Conservation (phyloP, 2,329 filamentous ascomycete species). For the Trichocomaceae sp. region DNA sequence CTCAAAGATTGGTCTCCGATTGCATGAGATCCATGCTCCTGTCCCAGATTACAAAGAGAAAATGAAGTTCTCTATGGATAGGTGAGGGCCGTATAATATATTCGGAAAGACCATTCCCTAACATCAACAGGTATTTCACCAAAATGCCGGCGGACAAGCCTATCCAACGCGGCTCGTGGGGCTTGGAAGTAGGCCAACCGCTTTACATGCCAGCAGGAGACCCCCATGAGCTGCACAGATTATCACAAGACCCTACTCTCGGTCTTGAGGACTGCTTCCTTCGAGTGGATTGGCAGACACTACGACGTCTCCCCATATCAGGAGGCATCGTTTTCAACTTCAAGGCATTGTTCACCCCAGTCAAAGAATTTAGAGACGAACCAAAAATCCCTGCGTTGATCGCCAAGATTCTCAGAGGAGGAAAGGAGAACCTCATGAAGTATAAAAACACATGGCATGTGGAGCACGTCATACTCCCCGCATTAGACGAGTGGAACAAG, state of each 20-base stretch:
- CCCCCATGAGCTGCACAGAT: slow-evolving; percentile 56
- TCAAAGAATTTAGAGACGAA: slow-evolving; percentile 64
- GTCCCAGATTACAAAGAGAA: slow-evolving; percentile 83
- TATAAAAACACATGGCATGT: slow-evolving; percentile 81
- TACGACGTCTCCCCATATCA: slow-evolving; percentile 69
- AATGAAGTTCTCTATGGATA: slow-evolving; percentile 81
- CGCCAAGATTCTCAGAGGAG: slow-evolving; percentile 62
- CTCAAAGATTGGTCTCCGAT: slow-evolving; percentile 63
- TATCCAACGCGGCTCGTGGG: slow-evolving; percentile 81
- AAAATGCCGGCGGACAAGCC: slow-evolving; percentile 67
- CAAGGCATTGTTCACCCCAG: slow-evolving; percentile 74
- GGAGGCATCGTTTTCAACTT: slow-evolving; percentile 79
- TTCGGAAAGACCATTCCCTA: background rate
- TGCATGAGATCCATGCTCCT: slow-evolving; percentile 64
- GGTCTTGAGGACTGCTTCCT: slow-evolving; percentile 56
- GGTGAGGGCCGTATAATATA: slow-evolving; percentile 43
- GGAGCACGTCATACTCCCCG: slow-evolving; percentile 63
- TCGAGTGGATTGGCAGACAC: slow-evolving; percentile 82
- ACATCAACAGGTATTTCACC: slow-evolving; percentile 60
- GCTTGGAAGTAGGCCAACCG: slow-evolving; percentile 66
- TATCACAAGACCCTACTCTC: slow-evolving; percentile 52
- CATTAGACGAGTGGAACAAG: slow-evolving; percentile 55
- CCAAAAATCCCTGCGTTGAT: slow-evolving; percentile 64
- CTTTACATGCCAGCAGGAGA: slow-evolving; percentile 68
- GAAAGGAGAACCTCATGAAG: slow-evolving; percentile 63